Conservation (phyloP, 2,329 filamentous ascomycete genomes). For the Raffaelea deltoideospora region DNA sequence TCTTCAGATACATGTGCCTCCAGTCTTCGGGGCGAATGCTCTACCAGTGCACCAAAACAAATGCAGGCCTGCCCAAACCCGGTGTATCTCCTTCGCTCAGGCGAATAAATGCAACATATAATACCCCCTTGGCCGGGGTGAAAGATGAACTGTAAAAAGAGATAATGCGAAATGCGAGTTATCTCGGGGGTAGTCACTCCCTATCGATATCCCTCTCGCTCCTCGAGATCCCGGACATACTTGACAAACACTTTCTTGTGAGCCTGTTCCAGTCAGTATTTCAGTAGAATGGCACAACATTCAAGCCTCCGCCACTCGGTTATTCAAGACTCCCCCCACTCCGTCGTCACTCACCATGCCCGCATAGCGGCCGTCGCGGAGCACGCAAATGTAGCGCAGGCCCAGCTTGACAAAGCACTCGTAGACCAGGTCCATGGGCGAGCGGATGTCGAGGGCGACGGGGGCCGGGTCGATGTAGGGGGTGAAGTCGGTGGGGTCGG, state of each 20-base stretch:
- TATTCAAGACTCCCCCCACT: too few species aligned
- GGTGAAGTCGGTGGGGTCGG: constrained; percentile 71
- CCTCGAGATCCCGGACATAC: constrained; percentile 74
- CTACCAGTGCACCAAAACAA: too few species aligned
- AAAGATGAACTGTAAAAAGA: too few species aligned
- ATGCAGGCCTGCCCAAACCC: too few species aligned
- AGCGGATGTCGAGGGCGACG: constrained; percentile 72
- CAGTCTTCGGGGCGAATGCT: too few species aligned
- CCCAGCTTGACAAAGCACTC: constrained; percentile 94
- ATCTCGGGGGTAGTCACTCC: neutral
- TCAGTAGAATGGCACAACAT: too few species aligned
- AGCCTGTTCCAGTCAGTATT: too few species aligned
- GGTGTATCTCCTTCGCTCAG: too few species aligned
- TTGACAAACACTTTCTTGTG: constrained; percentile 97
- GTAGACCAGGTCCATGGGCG: constrained; percentile 87
- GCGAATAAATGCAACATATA: too few species aligned
- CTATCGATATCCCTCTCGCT: constrained; percentile 5
- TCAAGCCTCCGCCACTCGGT: too few species aligned
- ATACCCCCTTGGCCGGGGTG: too few species aligned
- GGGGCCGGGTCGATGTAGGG: constrained; percentile 88
- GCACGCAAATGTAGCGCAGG: constrained; percentile 79
- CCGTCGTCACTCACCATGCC: constrained; percentile 78
- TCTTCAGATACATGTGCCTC: too few species aligned
- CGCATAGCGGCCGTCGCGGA: constrained; percentile 69
- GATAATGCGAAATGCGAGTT: neutral